Evolutionary conservation across 306 rosid genomes (phyloP), one percentile per base, ranked within the genome.

Genomic region (Ammopiptanthus mongolicus): DNA sequence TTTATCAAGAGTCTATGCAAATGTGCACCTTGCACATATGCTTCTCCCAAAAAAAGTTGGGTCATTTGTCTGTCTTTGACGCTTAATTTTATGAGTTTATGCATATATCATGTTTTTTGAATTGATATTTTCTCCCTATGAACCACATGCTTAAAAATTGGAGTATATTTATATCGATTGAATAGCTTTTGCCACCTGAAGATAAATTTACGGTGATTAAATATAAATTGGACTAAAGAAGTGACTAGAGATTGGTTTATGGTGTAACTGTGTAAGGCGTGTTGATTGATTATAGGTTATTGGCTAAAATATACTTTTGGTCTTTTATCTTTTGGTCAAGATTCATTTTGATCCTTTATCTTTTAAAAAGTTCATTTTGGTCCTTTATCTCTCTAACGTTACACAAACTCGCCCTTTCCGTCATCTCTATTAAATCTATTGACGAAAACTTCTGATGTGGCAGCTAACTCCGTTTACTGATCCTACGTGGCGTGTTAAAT

Each of bases 181-280:
- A 65, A 59, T 47, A 56, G 44, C 53, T 66, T 67, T 76, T 71
- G 50, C 39, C 13, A 39, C n/a, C 25, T 75, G 28, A n/a, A n/a
- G n/a, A n/a, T n/a, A n/a, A n/a, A n/a, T n/a, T n/a, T n/a, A n/a
- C n/a, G n/a, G n/a, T n/a, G n/a, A n/a, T n/a, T n/a, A n/a, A 65
- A 33, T 57, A 48, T 34, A 41, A 69, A 31, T 36, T 71, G 51
- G 65, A 71, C 63, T 37, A 9, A 28, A 19, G 48, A 58, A 57
- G 77, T 52, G 69, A 65, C 22, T 58, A 57, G 41, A 61, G 53
- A 29, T 58, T 50, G 44, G 64, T 69, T 69, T 52, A 75, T 74
- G 46, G 62, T 33, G 25, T 65, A 17, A 41, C 21, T 36, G 21
- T 69, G 56, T 61, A 13, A 71, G 68, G 44, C 39, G 60, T 64